Percentiles rank a stretch among this genome's conserved stretches.
These are phyloP conservation scores for Barnettozyma hawaiiensis DNA, from an alignment of 1,139 yeast genomes.

Conservation along the genomic window DNA sequence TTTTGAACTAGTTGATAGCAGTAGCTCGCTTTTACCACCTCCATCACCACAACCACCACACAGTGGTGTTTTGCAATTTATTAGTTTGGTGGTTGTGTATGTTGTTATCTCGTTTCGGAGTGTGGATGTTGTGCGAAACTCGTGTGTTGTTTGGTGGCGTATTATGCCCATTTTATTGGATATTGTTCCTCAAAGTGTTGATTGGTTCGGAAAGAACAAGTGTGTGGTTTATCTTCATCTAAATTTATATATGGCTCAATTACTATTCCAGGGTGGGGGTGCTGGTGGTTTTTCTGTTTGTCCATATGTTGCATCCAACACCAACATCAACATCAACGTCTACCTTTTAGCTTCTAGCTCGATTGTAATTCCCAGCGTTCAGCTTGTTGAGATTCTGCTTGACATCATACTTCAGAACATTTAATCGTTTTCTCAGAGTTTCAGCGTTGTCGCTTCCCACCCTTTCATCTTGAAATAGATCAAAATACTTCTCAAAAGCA, in stretches of 20 bases:
- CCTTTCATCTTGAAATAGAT: conserved; percentile 28
- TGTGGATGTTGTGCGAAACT: not conserved
- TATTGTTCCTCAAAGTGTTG: not conserved
- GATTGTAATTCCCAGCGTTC: conserved; percentile 23
- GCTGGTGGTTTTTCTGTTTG: not conserved
- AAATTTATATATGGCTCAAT: not conserved
- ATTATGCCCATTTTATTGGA: not conserved
- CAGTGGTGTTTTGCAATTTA: not conserved
- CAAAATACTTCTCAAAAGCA: conserved; percentile 31
- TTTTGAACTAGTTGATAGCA: not conserved
- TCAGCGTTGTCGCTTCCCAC: conserved; percentile 28
- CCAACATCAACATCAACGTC: too few species aligned
- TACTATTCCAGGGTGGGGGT: not conserved
- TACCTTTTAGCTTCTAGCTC: conserved; percentile 19
- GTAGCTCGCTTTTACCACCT: not conserved
- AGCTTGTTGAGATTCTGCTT: conserved; percentile 31
- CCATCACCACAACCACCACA: too few species aligned
- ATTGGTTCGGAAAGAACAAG: not conserved
- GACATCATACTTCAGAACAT: conserved; percentile 25
- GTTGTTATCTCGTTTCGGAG: not conserved
- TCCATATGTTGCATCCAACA: too few species aligned
- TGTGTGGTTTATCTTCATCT: not conserved
- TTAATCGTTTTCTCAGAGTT: conserved; percentile 25
- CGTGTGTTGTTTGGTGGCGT: not conserved
- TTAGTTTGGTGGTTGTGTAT: not conserved